These are phyloP conservation scores for Peltaster fructicola DNA, from an alignment of 2,329 filamentous ascomycete species.

Conservation along the genomic window DNA sequence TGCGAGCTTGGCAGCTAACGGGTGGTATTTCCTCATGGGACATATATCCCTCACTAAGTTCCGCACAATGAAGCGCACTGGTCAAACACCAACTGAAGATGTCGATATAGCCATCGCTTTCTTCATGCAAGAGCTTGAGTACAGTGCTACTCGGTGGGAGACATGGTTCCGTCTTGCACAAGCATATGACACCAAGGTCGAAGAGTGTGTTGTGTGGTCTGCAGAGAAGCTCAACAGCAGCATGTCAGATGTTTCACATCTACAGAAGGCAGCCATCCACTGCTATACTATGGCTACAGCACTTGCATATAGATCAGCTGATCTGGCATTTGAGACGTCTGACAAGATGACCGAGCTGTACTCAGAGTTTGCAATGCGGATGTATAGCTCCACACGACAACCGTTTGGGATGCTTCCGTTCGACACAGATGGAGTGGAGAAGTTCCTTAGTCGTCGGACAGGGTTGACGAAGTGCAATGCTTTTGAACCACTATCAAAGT, in stretches of 20 bases:
- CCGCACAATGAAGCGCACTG: conserved; percentile 54
- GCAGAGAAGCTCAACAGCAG: conserved; percentile 84
- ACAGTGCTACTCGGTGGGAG: conserved; percentile 68
- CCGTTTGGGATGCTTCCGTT: conserved; percentile 54
- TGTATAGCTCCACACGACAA: conserved; percentile 51
- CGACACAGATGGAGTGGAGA: conserved; percentile 40
- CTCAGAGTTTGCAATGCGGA: conserved; percentile 47
- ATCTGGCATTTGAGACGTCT: conserved; percentile 34
- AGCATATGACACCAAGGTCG: conserved; percentile 72
- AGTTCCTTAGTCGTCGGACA: conserved; percentile 36
- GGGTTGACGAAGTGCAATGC: conserved; percentile 39
- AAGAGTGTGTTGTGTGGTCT: conserved; percentile 75
- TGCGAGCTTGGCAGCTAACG: conserved; percentile 52
- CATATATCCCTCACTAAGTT: conserved; percentile 81
- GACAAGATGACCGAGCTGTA: conserved; percentile 47
- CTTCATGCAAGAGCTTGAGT: conserved; percentile 66
- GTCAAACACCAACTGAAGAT: conserved; percentile 62
- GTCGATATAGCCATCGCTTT: conserved; percentile 66
- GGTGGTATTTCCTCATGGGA: conserved; percentile 85
- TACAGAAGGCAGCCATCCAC: conserved; percentile 68
- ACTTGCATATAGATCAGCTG: conserved; percentile 38
- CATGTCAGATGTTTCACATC: conserved; percentile 52
- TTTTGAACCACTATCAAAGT: conserved; percentile 40
- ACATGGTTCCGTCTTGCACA: conserved; percentile 80
- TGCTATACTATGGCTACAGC: conserved; percentile 55